phyloP scores from a whole-genome alignment of 2,329 filamentous ascomycete genomes.

The Hypoxylon sp. region DNA sequence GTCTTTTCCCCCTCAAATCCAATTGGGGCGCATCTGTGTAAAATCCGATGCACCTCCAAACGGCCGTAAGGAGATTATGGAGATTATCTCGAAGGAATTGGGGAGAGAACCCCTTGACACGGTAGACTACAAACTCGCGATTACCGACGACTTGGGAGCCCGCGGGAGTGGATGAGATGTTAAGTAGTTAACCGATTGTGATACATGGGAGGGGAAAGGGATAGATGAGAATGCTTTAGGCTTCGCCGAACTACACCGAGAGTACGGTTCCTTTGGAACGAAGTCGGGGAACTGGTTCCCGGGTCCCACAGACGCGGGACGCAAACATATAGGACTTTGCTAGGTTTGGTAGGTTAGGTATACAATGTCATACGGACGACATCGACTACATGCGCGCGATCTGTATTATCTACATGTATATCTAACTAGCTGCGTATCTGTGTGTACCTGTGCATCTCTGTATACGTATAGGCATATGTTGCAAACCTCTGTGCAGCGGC shows the following conservation, averaged over 20 bases:
- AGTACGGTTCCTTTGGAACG: constrained; percentile 3
- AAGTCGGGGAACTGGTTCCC: constrained; percentile 19
- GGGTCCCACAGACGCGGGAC: constrained; percentile 23
- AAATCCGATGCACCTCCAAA: constrained; percentile 25
- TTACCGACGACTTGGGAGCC: constrained; percentile 39
- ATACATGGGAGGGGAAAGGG: constrained; percentile 16
- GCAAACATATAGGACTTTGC: constrained; percentile 16
- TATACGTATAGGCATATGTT: constrained; percentile 24
- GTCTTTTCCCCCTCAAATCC: constrained; percentile 19
- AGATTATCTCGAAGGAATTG: constrained; percentile 5
- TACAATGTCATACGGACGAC: constrained; percentile 28
- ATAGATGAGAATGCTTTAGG: neutral
- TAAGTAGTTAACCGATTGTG: constrained; percentile 31
- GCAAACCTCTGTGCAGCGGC: constrained; percentile 38
- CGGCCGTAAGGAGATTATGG: constrained; percentile 43
- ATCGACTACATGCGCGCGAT: constrained; percentile 38
- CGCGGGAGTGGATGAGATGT: constrained; percentile 32
- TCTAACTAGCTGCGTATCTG: constrained; percentile 21
- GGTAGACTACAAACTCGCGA: constrained; percentile 23
- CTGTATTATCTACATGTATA: constrained; percentile 14
- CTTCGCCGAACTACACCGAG: constrained; percentile 26
- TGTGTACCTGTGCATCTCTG: constrained; percentile 32
- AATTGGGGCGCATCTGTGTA: constrained; percentile 9
- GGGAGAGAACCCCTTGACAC: constrained; percentile 1
- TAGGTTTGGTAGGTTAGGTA: constrained; percentile 8